Evolutionary conservation across 2,329 filamentous ascomycete species (phyloP).

Genomic region (Tympanopsis confertula): DNA sequence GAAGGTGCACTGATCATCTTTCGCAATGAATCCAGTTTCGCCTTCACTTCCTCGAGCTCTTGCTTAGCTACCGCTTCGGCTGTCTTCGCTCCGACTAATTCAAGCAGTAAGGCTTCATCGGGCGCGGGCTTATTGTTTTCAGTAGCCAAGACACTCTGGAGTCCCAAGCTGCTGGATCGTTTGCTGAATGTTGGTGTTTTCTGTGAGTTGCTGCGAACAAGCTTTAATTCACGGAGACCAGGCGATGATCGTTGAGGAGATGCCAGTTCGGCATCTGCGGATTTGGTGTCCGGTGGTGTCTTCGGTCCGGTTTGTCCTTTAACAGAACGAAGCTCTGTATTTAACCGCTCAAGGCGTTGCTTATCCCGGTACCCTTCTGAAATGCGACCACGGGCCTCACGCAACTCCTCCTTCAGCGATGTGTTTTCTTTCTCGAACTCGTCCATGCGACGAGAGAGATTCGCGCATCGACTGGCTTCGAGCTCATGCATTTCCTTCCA

Average conservation of each 20-base stretch:
- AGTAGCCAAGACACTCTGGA: conserved; percentile 31
- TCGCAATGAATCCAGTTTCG: conserved; percentile 36
- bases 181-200: conserved; percentile 21
- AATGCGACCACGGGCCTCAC: conserved; percentile 68
- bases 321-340: conserved; percentile 57
- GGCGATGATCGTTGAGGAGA: conserved; percentile 8
- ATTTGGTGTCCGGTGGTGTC: neutral
- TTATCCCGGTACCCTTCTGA: conserved; percentile 71
- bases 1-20: conserved; percentile 24
- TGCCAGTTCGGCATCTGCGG: conserved; percentile 13
- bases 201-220: conserved; percentile 30
- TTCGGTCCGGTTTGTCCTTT: conserved; percentile 17
- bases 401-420: conserved; percentile 62
- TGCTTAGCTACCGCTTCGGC: conserved; percentile 44
- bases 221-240: conserved; percentile 45
- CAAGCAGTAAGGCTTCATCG: conserved; percentile 37
- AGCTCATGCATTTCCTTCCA: conserved; percentile 71
- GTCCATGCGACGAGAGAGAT: conserved; percentile 61
- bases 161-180: conserved; percentile 34
- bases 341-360: conserved; percentile 69
- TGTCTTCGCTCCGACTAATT: conserved; percentile 46
- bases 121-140: conserved; percentile 29
- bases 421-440: conserved; percentile 63
- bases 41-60: conserved; percentile 42
- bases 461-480: conserved; percentile 60